A percentile compares a stretch with the other conserved stretches of the same genome.
Conservation (phyloP, 2,329 filamentous ascomycete genomes). For the Xylariaceae sp. region DNA sequence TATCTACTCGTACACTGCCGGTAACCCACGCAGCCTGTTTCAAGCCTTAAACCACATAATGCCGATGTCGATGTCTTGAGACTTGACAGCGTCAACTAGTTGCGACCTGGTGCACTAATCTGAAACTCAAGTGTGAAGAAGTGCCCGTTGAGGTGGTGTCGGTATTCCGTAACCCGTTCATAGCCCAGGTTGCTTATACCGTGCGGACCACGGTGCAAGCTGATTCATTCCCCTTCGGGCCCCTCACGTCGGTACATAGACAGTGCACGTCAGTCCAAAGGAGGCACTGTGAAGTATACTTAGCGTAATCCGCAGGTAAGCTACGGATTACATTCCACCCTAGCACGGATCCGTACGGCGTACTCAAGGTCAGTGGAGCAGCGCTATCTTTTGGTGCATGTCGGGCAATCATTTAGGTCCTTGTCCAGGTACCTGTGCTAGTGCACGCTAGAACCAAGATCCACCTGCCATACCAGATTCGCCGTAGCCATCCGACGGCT, state of each 20-base stretch:
- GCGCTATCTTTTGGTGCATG: neutral
- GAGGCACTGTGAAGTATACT: constrained; percentile 3
- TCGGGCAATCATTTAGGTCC: neutral
- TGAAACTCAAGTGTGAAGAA: neutral
- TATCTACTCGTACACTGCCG: neutral
- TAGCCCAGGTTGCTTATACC: neutral
- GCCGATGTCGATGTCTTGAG: neutral
- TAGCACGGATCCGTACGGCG: neutral
- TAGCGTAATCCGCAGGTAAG: neutral
- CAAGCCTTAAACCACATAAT: neutral
- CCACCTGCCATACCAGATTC: neutral
- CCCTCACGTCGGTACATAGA: constrained; percentile 4
- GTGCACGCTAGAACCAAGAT: neutral
- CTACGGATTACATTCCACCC: neutral
- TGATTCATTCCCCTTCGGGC: constrained; percentile 1
- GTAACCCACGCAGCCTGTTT: neutral
- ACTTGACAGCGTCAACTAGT: neutral
- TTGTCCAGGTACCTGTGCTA: neutral
- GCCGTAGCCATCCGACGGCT: neutral
- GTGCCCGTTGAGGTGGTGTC: no score
- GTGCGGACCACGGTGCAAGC: neutral
- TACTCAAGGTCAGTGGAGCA: neutral
- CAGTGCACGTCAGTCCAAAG: neutral
- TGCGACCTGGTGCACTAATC: neutral
- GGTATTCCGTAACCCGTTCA: neutral